Evolutionary conservation across 768 basidiomycete genomes (phyloP), one percentile per base, ranked within the genome.

Genomic region (Tulasnella sp.): DNA sequence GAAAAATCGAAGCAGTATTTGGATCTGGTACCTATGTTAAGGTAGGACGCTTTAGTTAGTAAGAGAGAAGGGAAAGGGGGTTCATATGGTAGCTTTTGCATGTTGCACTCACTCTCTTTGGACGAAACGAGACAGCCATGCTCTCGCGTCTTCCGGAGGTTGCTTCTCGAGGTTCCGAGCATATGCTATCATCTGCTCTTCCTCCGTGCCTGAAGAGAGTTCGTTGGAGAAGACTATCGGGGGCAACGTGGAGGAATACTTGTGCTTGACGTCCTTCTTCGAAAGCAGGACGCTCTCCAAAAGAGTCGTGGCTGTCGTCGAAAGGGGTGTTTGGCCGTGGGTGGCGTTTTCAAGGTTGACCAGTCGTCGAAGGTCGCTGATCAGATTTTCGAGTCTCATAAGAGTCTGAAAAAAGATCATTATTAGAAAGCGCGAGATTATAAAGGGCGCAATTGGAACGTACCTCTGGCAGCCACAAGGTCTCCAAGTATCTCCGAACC

Each of bases 381-480:
- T 54, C 11, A 74, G 38, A 34, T 58, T 74, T 58, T 74, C 73
- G 0, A 74, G 54, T 22, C 29, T 37, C 36, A 74, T 54, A 8
- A 74, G 29, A 67, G 31, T 67, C 73, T 74, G 54, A 34, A 0
- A 22, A 8, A 58, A 22, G 38, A n/a, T 6, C 17, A 29, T 34
- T 36, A n/a, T 72, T 22, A 58, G 29, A 54, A 19, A 38, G 31
- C 12, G 25, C 25, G 12, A 11, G n/a, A 45, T 19, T 5, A 22
- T 22, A 73, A 36, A 31, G n/a, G 22, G 39, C 22, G 19, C 37
- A n/a, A 71, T 12, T 25, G 11, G 17, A 45, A 58, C 73, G 45
- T 31, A 74, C 73, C 7, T 74, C 54, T 34, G 73, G 73, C 15
- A 74, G 73, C 73, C 73, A 74, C 25, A 74, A 49, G 22, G 73